phyloP scores from a whole-genome alignment of 2,329 filamentous ascomycete species.

The Bipolaris gigantea region DNA sequence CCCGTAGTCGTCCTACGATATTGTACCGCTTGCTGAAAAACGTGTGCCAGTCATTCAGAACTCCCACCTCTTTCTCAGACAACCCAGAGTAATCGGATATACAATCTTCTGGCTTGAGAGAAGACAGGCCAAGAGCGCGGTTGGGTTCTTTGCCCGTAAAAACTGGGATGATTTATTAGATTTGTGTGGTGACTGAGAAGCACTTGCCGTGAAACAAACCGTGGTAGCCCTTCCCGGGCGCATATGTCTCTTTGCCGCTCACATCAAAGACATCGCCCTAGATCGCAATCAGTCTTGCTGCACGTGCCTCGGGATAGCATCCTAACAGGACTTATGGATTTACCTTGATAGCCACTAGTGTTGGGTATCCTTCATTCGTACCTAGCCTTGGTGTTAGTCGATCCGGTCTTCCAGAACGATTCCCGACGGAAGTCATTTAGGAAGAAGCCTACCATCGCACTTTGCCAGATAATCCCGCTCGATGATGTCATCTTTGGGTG shows the following conservation, averaged over 20 bases:
- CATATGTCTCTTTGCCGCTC: slow-evolving; percentile 83
- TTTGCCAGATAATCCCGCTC: slow-evolving; percentile 76
- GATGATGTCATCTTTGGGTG: slow-evolving; percentile 87
- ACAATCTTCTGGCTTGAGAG: slow-evolving; percentile 82
- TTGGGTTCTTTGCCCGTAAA: slow-evolving; percentile 96
- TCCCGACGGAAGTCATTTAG: not conserved
- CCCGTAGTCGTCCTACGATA: slow-evolving; percentile 63
- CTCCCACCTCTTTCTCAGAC: slow-evolving; percentile 79
- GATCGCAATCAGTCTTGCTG: slow-evolving; percentile 7
- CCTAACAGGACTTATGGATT: no score
- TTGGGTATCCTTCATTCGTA: slow-evolving; percentile 62
- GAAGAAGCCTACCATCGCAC: slow-evolving; percentile 70
- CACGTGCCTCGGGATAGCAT: not conserved
- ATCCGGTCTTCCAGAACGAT: not conserved
- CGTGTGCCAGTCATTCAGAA: slow-evolving; percentile 87
- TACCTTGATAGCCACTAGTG: slow-evolving; percentile 63
- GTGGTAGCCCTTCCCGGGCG: slow-evolving; percentile 78
- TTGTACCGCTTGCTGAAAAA: slow-evolving; percentile 99
- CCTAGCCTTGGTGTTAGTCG: slow-evolving; percentile 52
- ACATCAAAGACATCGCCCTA: slow-evolving; percentile 95
- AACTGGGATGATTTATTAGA: slow-evolving; percentile 58
- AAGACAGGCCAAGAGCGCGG: slow-evolving; percentile 84
- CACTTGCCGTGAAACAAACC: slow-evolving; percentile 58
- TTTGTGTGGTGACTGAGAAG: not conserved
- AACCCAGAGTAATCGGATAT: slow-evolving; percentile 79